Conservation (phyloP, 306 rosid genomes). For the Castanopsis chinensis region DNA sequence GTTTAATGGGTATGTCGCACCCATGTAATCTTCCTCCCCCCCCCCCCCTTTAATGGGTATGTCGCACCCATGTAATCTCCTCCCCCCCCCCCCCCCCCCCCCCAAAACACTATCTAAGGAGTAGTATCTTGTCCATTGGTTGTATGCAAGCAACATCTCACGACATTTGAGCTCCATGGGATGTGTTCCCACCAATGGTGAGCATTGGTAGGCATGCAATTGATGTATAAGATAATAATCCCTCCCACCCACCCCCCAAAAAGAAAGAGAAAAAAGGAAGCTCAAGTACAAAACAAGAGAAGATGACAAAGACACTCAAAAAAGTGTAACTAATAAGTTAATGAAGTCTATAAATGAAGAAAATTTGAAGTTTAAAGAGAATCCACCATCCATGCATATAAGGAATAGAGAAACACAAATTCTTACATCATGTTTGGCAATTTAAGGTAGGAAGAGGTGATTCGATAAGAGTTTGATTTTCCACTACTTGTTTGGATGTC, state of each 20-base stretch:
- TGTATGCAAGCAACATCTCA: too few species aligned
- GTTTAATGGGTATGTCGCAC: background rate
- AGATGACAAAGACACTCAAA: background rate
- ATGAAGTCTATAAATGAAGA: background rate
- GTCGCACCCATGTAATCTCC: too few species aligned
- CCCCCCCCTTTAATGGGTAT: too few species aligned
- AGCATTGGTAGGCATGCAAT: too few species aligned
- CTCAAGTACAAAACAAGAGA: background rate
- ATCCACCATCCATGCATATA: background rate
- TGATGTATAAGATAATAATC: too few species aligned
- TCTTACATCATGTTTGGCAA: background rate
- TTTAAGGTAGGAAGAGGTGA: background rate
- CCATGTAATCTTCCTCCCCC: background rate
- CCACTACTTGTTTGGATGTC: background rate
- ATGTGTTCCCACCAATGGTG: too few species aligned
- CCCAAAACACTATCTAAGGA: too few species aligned
- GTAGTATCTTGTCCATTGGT: too few species aligned
- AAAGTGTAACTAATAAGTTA: background rate
- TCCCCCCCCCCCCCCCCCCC: too few species aligned
- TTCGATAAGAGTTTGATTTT: background rate
- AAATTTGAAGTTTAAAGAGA: background rate
- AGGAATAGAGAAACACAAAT: background rate
- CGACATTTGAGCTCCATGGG: too few species aligned
- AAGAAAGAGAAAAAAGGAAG: too few species aligned
- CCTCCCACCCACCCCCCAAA: too few species aligned